Evolutionary conservation across 495 filamentous ascomycete species (phyloP).

Genomic region (Durotheca rogersii): DNA sequence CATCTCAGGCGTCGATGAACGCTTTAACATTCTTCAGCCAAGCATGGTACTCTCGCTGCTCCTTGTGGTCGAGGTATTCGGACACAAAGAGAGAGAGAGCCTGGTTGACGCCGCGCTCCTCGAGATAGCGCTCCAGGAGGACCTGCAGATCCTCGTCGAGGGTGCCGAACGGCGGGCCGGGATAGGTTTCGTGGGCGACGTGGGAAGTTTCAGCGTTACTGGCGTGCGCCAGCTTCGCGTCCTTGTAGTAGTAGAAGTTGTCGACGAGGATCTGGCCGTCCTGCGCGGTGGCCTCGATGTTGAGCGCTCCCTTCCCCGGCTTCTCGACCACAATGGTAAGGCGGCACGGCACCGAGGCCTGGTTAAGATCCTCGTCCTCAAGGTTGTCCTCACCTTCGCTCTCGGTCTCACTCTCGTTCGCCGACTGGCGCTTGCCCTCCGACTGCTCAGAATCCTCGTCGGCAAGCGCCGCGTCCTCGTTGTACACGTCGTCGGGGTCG

Average conservation of each 20-base stretch:
- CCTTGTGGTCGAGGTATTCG: constrained; percentile 97
- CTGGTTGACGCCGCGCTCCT: constrained; percentile 89
- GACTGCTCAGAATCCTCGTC: constrained; percentile 62
- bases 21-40: constrained; percentile 86
- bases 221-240: constrained; percentile 66
- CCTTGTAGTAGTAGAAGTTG: constrained; percentile 82
- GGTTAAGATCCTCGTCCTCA: constrained; percentile 44
- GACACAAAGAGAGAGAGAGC: constrained; percentile 86
- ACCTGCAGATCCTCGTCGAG: constrained; percentile 94
- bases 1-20: constrained; percentile 68
- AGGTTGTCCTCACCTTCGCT: constrained; percentile 49
- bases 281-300: constrained; percentile 83
- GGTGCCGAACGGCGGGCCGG: constrained; percentile 88
- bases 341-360: constrained; percentile 74
- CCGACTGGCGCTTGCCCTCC: constrained; percentile 45
- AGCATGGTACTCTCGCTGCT: constrained; percentile 93
- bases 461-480: constrained; percentile 55
- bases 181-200: constrained; percentile 71
- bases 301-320: constrained; percentile 71
- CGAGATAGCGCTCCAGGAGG: constrained; percentile 88
- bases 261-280: constrained; percentile 87
- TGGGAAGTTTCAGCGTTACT: constrained; percentile 48
- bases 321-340: constrained; percentile 88
- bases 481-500: constrained; percentile 46
- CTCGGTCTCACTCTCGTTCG: constrained; percentile 42